A percentile compares a stretch with the other conserved stretches of the same genome.
These are phyloP conservation scores for Ophiostoma sp. DNA, from an alignment of 2,329 filamentous ascomycete species.

Conservation along the genomic window DNA sequence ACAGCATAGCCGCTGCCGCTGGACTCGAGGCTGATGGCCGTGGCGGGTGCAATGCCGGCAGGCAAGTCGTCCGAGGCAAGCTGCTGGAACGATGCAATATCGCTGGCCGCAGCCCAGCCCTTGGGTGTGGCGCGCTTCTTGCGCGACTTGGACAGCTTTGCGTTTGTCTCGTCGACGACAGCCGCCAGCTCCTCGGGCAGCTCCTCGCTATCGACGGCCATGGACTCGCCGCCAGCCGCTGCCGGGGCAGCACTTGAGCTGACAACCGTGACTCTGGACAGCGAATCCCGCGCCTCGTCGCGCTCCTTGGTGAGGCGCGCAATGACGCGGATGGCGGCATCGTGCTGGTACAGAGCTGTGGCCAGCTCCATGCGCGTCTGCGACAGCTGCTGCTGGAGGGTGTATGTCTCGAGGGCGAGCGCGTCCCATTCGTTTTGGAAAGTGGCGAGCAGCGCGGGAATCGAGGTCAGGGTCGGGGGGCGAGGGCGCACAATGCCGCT, in stretches of 20 bases:
- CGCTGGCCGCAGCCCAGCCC: constrained; percentile 74
- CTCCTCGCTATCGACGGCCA: constrained; percentile 82
- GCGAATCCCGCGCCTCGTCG: constrained; percentile 83
- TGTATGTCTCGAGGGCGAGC: constrained; percentile 84
- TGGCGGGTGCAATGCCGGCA: constrained; percentile 41
- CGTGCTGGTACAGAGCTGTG: constrained; percentile 91
- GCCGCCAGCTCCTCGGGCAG: constrained; percentile 66
- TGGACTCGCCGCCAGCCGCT: constrained; percentile 65
- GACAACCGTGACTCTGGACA: constrained; percentile 73
- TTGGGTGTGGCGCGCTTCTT: constrained; percentile 83
- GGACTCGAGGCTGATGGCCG: constrained; percentile 48
- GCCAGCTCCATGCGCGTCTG: constrained; percentile 91
- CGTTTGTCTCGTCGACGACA: constrained; percentile 74
- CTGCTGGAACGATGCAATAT: constrained; percentile 51
- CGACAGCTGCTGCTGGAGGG: constrained; percentile 78
- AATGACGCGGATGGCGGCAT: constrained; percentile 94
- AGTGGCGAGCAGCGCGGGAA: constrained; percentile 84
- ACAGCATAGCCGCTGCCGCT: constrained; percentile 54
- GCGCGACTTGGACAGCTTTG: constrained; percentile 77
- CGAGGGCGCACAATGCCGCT: constrained; percentile 79
- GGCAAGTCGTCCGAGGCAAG: constrained; percentile 44
- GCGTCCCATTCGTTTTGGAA: constrained; percentile 99
- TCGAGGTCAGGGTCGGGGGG: constrained; percentile 89
- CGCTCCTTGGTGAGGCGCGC: constrained; percentile 83
- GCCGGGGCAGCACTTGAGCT: constrained; percentile 39